These are phyloP conservation scores for Bathelium albidoporum DNA, from an alignment of 495 filamentous ascomycete species.

Conservation along the genomic window DNA sequence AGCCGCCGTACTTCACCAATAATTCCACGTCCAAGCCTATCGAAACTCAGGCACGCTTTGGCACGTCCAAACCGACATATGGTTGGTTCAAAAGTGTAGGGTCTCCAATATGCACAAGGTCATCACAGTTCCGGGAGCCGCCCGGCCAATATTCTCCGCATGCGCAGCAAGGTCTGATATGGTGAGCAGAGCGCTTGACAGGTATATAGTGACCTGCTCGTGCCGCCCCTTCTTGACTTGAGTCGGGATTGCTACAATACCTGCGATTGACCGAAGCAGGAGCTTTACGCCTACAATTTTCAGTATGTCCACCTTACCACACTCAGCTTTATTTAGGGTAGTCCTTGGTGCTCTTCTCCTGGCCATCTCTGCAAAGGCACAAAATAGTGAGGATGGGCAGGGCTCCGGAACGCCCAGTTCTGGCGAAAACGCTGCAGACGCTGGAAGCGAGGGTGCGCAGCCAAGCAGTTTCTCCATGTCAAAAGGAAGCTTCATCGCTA, in stretches of 20 bases:
- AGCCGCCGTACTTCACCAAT: neutral
- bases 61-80: neutral
- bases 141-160: neutral
- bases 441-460: conserved; percentile 45
- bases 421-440: conserved; percentile 22
- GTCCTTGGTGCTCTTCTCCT: neutral
- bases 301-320: neutral
- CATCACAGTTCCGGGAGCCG: neutral
- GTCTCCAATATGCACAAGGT: neutral
- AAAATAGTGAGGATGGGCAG: neutral
- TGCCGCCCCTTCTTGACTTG: neutral
- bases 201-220: neutral
- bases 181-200: neutral
- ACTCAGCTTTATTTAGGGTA: neutral
- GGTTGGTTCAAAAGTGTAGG: neutral
- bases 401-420: neutral
- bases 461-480: conserved; percentile 44
- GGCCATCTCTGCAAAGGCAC: neutral
- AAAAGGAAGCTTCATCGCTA: conserved; percentile 48
- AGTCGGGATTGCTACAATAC: neutral
- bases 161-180: neutral
- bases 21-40: neutral
- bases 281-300: neutral
- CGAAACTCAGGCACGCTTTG: neutral
- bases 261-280: neutral